Base-by-base conservation (phyloP, 176 grass and related monocot species). In the Hordeum marinum region DNA sequence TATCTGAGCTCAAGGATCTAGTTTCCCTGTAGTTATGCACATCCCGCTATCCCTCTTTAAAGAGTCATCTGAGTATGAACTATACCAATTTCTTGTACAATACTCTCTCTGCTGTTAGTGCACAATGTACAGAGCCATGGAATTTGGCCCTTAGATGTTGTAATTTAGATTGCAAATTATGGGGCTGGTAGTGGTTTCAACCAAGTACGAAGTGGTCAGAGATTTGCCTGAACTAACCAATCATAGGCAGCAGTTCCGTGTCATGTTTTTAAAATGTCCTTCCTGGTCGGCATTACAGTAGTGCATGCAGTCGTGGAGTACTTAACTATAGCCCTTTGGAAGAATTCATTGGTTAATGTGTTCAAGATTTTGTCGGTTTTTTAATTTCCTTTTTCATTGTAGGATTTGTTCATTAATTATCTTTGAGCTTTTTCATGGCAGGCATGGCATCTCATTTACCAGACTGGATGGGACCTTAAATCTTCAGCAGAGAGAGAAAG, bases 401-500 rank as follows among this genome's bases (percentile, higher is more conserved):
- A 41, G 1, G 46, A 25, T 80, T 68, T 79, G 20, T 73, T 27
- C 54, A 66, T 54, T 17, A 61, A 85, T 77, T 73, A 68, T 29
- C 69, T 82, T 26, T 79, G 35, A 50, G 64, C 43, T 83, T 54
- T 79, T 83, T 40, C 21, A 59, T 92, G 81, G 12, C 83, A 98
- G 96, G 76, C 77, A 84, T 45, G 90, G 88, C 36, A 81, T 98
- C 84, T 67, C 91, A 63, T 98, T 93, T 92, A 65, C 87, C 77
- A 89, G 96, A 62, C 73, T 98, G 78, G 93, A 98, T 81, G 95
- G 95, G 58, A 98, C 93, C 23, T 80, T 98, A 82, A 95, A 59
- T 87, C 91, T 88, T 86, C 91, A 94, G 69, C 96, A 95, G 76
- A 90, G 96, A 79, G 96, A 94, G 58, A 95, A 82, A 94, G 96